Base-by-base conservation (phyloP, 225 moss, liverwort and hornwort genomes). In the Pseudisothecium myosuroides region DNA sequence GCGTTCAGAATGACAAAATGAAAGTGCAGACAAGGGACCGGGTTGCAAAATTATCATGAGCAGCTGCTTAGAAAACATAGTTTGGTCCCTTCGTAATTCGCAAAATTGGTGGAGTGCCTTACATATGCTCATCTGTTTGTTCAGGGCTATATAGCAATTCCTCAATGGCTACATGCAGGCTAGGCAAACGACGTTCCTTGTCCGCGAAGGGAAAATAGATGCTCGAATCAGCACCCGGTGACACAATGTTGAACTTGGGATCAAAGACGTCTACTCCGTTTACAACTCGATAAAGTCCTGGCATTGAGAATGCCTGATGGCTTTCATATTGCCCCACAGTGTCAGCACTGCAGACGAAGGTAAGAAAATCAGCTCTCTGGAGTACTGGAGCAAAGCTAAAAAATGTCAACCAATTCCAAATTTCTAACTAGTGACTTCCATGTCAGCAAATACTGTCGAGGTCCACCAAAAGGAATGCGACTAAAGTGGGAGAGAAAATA, bases 191-290 rank as follows among this genome's bases (percentile, higher is more conserved):
- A 68, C 92, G 93, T 62, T 94, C 95, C 76, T 92, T 91, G 12
- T 95, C 89, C 20, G 89, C 87, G 83, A 92, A 94, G 49, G 98
- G 93, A 90, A 92, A 98, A 83, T 98, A 98, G 87, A 98, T 96
- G 54, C 84, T 93, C 90, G 89, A 90, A 81, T 98, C 96, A 71
- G 96, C 95, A 88, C 98, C 98, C 50, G 98, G 98, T 32, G 98
- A 96, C 41, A 98, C 98, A 64, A 96, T 98, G 93, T 97, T 97
- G 91, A 96, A 98, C 71, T 98, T 98, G 66, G 97, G 96, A 85
- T 98, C 97, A 85, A 96, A 98, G 39, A 96, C 96, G 83, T 98
- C 91, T 17, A 95, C 71, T 15, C 97, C 97, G 58, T 98, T 94
- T 76, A 98, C 97, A 63, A 98, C 97, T 83, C 97, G 93, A 88